Conservation (phyloP, 345 rosid species). For the Camelina sativa region DNA sequence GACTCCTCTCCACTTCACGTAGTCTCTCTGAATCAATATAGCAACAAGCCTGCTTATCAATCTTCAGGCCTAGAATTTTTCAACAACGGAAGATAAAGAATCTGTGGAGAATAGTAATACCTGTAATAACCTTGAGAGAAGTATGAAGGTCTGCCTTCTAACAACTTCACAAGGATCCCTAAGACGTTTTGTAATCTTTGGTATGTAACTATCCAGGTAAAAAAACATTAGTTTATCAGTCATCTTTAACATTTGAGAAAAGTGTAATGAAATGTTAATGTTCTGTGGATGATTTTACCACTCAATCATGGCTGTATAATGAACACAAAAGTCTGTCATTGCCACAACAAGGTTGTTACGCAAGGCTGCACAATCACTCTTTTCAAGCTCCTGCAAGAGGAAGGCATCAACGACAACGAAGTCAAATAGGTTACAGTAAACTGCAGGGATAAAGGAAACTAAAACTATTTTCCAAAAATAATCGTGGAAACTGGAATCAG, state of each 20-base stretch:
- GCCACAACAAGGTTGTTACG: slow-evolving; percentile 90
- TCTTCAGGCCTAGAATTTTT: background rate
- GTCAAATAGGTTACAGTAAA: slow-evolving; percentile 19
- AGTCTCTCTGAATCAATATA: slow-evolving; percentile 72
- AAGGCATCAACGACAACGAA: slow-evolving; percentile 13
- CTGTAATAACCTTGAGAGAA: slow-evolving; percentile 94
- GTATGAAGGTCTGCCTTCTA: slow-evolving; percentile 88
- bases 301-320: slow-evolving; percentile 87
- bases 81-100: background rate
- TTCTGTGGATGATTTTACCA: slow-evolving; percentile 64
- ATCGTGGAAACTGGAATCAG: slow-evolving; percentile 4
- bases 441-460: slow-evolving; percentile 15
- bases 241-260: background rate
- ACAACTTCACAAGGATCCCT: slow-evolving; percentile 90
- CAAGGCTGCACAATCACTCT: slow-evolving; percentile 83
- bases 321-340: slow-evolving; percentile 93
- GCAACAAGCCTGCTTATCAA: slow-evolving; percentile 13
- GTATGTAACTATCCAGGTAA: slow-evolving; percentile 67
- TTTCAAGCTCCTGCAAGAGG: slow-evolving; percentile 80
- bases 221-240: slow-evolving; percentile 30
- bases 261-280: slow-evolving; percentile 16
- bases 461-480: background rate
- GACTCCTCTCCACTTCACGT: slow-evolving; percentile 97
- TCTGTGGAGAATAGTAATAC: slow-evolving; percentile 46
- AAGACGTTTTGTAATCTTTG: slow-evolving; percentile 83